Base-by-base conservation (phyloP, 2,329 filamentous ascomycete genomes). In the Allantophomopsis lycopodina region DNA sequence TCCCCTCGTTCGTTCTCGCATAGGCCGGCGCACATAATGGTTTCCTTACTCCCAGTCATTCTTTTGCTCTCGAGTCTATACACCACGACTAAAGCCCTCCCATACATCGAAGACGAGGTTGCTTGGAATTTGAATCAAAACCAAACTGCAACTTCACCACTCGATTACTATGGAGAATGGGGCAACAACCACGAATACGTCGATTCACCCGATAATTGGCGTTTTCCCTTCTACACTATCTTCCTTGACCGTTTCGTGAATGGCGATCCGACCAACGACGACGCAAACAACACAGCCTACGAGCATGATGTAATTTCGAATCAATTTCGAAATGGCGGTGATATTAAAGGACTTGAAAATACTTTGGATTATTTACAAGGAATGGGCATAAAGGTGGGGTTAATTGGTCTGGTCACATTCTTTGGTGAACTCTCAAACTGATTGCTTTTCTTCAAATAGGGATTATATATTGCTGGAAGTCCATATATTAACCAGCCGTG, bases 191-290 rank as follows among this genome's bases (percentile, higher is more conserved):
- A 74, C 50, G 56, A 51, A 4, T 79, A 71, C 46, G 52, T 58
- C 14, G 57, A 61, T 0, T 79, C 74, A 15, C 76, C 76, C 1
- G 52, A 60, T 0, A 79, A 73, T 47, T 81, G 76, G 76, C 65
- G 76, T 18, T 68, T 80, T 44, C 76, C 76, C 0, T 72, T 79
- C 50, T 81, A 81, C 52, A 76, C 73, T 7, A 58, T 80, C 35
- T 77, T 78, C 50, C 56, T 78, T 10, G 76, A 80, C 52, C 62
- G 73, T 43, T 80, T 71, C 48, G 73, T 76, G 33, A 79, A 80
- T 48, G 76, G 76, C 15, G 69, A 80, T 48, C 75, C 76, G 7
- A 63, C 61, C 2, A 80, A 80, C 50, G 75, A 80, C 51, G 68
- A 79, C 48, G 66, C 66, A 34, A 79, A 79, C 51, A 68, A 63